Conservation (phyloP, 768 basidiomycete species). For the Pleurotus citrinopileatus region DNA sequence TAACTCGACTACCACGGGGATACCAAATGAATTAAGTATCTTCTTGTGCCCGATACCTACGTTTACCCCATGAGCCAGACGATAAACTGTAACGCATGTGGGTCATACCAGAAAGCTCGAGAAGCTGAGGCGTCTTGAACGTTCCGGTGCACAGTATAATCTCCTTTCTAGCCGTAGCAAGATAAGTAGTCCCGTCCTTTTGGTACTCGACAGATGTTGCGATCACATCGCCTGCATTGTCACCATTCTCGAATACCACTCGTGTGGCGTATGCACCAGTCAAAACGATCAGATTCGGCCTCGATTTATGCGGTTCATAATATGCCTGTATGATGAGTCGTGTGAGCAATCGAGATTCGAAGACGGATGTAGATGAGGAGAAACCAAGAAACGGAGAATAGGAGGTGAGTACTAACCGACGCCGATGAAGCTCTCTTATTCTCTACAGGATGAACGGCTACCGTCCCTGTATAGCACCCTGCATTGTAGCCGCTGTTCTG, state of each 20-base stretch:
- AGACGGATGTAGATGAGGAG: too few relatives aligned
- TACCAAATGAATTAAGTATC: conserved; percentile 23
- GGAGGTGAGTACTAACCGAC: background rate
- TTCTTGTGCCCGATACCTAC: conserved; percentile 34
- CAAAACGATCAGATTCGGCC: background rate
- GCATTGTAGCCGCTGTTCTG: background rate
- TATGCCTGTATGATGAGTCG: conserved; percentile 6
- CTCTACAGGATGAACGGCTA: background rate
- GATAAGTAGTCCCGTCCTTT: conserved; percentile 7
- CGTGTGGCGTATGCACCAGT: conserved; percentile 8
- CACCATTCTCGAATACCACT: background rate
- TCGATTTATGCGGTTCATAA: conserved; percentile 3
- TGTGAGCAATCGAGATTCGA: too few relatives aligned
- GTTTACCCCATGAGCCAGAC: conserved; percentile 21
- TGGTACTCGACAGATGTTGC: conserved; percentile 15
- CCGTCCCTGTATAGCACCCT: conserved; percentile 1
- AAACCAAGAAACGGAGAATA: background rate
- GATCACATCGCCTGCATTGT: background rate
- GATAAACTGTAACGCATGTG: background rate
- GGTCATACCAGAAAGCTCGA: conserved; percentile 20
- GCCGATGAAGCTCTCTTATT: conserved; percentile 6
- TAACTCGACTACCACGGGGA: conserved; percentile 30
- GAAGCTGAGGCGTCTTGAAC: conserved; percentile 22
- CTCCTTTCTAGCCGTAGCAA: conserved; percentile 15
- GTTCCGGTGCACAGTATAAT: conserved; percentile 22